A percentile compares a stretch with the other conserved stretches of the same genome.
phyloP scores from a whole-genome alignment of 2,329 filamentous ascomycete genomes.

The Stagonosporopsis chrysanthemi region DNA sequence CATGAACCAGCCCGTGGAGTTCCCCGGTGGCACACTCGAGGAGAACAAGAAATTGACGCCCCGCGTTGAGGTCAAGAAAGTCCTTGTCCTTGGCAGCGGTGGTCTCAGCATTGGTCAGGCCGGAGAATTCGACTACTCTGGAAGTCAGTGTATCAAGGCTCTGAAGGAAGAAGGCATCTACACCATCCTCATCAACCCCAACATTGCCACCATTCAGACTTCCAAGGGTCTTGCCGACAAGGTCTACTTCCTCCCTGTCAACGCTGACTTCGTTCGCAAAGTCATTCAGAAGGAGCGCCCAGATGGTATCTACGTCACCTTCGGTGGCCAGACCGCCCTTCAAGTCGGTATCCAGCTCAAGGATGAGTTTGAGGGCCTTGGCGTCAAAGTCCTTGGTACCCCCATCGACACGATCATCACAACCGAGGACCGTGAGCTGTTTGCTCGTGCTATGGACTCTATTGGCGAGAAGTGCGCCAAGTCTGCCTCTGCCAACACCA shows the following conservation, averaged over 20 bases:
- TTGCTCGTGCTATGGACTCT: conserved; percentile 97
- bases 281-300: conserved; percentile 94
- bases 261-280: conserved; percentile 95
- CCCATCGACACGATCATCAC: conserved; percentile 98
- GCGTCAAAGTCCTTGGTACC: conserved; percentile 93
- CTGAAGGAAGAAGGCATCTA: conserved; percentile 98
- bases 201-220: conserved; percentile 98
- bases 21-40: conserved; percentile 82
- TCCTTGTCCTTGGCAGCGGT: conserved; percentile 90
- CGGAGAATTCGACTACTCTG: conserved; percentile 98
- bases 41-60: conserved; percentile 82
- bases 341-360: conserved; percentile 96
- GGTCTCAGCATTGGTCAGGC: conserved; percentile 97
- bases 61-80: conserved; percentile 88
- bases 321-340: conserved; percentile 97
- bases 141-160: conserved; percentile 97
- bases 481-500: conserved; percentile 87
- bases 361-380: conserved; percentile 91
- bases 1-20: conserved; percentile 77
- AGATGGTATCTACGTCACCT: conserved; percentile 96
- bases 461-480: conserved; percentile 98
- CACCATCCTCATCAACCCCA: conserved; percentile 97
- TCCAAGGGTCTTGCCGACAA: conserved; percentile 98
- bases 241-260: conserved; percentile 98
- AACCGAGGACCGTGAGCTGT: conserved; percentile 96